Conservation (phyloP, 495 filamentous ascomycete genomes). For the Penicillium mononematosum region DNA sequence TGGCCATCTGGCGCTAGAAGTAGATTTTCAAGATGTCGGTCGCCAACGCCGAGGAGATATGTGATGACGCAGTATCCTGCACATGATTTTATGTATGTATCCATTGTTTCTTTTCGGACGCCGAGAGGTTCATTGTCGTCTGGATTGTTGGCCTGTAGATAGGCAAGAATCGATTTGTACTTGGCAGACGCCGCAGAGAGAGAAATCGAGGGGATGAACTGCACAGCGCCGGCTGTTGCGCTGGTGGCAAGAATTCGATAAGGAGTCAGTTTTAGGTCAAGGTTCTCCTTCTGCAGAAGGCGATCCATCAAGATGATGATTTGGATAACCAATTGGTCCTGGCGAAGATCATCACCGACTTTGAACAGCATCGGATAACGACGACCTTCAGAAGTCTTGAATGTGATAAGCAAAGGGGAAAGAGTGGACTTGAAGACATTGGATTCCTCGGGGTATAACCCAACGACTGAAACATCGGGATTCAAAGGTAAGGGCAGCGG, state of each 20-base stretch:
- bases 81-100: conserved; percentile 93
- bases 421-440: conserved; percentile 94
- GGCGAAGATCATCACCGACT: conserved; percentile 91
- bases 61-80: conserved; percentile 99
- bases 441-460: conserved; percentile 79
- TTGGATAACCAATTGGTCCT: conserved; percentile 97
- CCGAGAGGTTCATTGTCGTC: conserved; percentile 79
- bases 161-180: conserved; percentile 80
- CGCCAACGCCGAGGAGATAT: conserved; percentile 96
- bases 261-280: conserved; percentile 91
- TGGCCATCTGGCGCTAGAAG: conserved; percentile 84
- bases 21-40: conserved; percentile 94
- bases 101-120: conserved; percentile 87
- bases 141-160: conserved; percentile 86
- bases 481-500: conserved; percentile 87
- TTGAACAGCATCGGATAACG: conserved; percentile 96
- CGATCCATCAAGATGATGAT: conserved; percentile 98
- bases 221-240: conserved; percentile 82
- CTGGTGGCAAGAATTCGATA: conserved; percentile 96
- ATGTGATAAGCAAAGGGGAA: conserved; percentile 84
- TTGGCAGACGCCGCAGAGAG: conserved; percentile 78
- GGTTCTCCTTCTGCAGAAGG: conserved; percentile 91
- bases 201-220: conserved; percentile 85
- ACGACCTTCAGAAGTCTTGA: conserved; percentile 72
- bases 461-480: conserved; percentile 72